A percentile compares a stretch with the other conserved stretches of the same genome.
These are phyloP conservation scores for Pyrenophora seminiperda DNA, from an alignment of 2,329 filamentous ascomycete genomes.

Conservation along the genomic window DNA sequence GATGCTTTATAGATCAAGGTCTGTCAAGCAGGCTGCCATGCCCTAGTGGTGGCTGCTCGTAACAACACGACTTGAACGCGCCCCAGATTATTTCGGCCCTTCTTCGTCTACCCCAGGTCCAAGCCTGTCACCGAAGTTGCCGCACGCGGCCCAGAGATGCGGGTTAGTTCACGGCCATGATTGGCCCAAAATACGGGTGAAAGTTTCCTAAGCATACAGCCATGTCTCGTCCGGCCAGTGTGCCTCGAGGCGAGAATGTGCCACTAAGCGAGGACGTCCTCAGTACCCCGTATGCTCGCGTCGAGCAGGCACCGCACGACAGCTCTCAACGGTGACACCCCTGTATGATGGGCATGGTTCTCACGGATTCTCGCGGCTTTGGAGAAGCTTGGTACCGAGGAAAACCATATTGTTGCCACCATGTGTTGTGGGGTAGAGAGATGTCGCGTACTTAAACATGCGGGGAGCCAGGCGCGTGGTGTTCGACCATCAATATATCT, in stretches of 20 bases:
- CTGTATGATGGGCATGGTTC: slow-evolving; percentile 4
- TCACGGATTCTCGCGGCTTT: not conserved
- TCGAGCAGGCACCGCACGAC: not conserved
- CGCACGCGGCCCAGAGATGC: slow-evolving; percentile 9
- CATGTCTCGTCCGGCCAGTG: slow-evolving; percentile 4
- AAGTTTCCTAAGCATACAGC: slow-evolving; percentile 3
- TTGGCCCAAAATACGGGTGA: slow-evolving; percentile 15
- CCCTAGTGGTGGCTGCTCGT: slow-evolving; percentile 5
- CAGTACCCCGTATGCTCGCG: no score
- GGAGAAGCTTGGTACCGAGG: not conserved
- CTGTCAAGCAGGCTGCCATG: no score
- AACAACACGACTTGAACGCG: slow-evolving; percentile 22
- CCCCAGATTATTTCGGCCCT: slow-evolving; percentile 32
- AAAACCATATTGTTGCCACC: slow-evolving; percentile 14
- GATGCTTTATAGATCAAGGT: slow-evolving; percentile 31
- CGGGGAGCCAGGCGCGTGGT: slow-evolving; percentile 14
- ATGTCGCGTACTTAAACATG: slow-evolving; percentile 29
- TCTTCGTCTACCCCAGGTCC: slow-evolving; percentile 27
- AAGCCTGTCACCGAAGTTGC: slow-evolving; percentile 17
- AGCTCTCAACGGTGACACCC: slow-evolving; percentile 1
- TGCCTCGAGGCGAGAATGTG: slow-evolving; percentile 30
- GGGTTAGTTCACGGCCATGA: slow-evolving; percentile 14
- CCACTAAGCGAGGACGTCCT: slow-evolving; percentile 18
- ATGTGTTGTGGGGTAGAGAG: slow-evolving; percentile 13
- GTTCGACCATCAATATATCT: slow-evolving; percentile 4